phyloP scores from a whole-genome alignment of 2,329 filamentous ascomycete genomes.

The Aspergillus flavus region DNA sequence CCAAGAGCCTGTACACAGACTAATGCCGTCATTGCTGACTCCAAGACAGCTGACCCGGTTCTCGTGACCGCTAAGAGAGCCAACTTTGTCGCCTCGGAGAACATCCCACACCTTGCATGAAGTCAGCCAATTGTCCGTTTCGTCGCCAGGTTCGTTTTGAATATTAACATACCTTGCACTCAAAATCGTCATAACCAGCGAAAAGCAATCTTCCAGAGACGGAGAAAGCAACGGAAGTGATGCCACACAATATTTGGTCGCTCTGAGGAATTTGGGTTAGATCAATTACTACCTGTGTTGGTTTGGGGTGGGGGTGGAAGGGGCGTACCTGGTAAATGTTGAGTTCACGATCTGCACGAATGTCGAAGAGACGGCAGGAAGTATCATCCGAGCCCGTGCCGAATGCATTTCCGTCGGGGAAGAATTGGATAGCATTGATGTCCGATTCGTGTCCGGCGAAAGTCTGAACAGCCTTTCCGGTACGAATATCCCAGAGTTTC shows the following conservation, averaged over 20 bases:
- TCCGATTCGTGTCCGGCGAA: conserved; percentile 98
- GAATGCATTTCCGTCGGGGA: conserved; percentile 97
- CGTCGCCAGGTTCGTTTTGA: neutral
- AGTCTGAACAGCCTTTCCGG: conserved; percentile 96
- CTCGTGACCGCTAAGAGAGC: conserved; percentile 94
- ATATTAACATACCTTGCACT: conserved; percentile 82
- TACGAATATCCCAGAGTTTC: conserved; percentile 98
- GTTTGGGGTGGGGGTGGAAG: conserved; percentile 4
- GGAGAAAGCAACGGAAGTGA: conserved; percentile 96
- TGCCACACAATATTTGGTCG: conserved; percentile 94
- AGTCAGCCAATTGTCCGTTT: conserved; percentile 21
- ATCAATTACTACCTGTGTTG: neutral
- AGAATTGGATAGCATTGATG: conserved; percentile 99
- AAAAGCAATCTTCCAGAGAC: conserved; percentile 94
- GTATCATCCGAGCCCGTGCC: conserved; percentile 97
- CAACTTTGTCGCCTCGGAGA: conserved; percentile 93
- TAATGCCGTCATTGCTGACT: conserved; percentile 98
- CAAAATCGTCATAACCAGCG: conserved; percentile 97
- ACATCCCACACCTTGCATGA: conserved; percentile 87
- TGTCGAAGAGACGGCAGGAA: conserved; percentile 95
- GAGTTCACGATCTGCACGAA: conserved; percentile 84
- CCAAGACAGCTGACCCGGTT: conserved; percentile 98
- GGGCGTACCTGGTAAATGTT: conserved; percentile 66
- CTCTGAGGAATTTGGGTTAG: conserved; percentile 60
- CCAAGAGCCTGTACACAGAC: conserved; percentile 98